Conservation (phyloP, 805 yeast genomes). For the Hyphopichia homilentoma region DNA sequence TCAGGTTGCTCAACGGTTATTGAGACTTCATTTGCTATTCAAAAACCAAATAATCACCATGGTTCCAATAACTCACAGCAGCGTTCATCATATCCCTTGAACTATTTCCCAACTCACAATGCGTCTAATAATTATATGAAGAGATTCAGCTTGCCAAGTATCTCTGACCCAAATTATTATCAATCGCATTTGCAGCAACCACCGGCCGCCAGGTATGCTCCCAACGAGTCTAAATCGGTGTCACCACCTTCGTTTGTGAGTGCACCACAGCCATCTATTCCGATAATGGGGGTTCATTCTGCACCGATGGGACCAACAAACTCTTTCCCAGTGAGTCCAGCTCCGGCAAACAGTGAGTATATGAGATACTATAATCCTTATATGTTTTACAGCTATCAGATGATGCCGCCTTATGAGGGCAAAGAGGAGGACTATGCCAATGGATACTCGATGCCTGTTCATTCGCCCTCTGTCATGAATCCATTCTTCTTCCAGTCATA, state of each 20-base stretch:
- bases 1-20: slow-evolving; percentile 9
- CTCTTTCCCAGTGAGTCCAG: too few species aligned
- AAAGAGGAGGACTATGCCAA: too few species aligned
- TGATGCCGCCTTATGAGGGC: too few species aligned
- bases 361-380: too few species aligned
- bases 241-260: too few species aligned
- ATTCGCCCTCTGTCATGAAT: not conserved
- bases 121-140: slow-evolving; percentile 4
- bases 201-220: slow-evolving; percentile 1
- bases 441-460: not conserved
- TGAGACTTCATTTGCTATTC: slow-evolving; percentile 40
- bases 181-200: not conserved
- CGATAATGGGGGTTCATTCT: too few species aligned
- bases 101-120: slow-evolving; percentile 4
- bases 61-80: slow-evolving; percentile 2
- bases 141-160: slow-evolving; percentile 5
- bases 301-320: too few species aligned
- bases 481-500: not conserved
- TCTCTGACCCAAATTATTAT: slow-evolving; percentile 2
- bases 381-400: too few species aligned
- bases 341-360: too few species aligned
- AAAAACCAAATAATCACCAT: slow-evolving; percentile 17
- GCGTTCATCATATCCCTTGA: slow-evolving; percentile 1
- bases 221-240: too few species aligned
- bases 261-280: slow-evolving; percentile 4